phyloP scores from a whole-genome alignment of 139 green algal genomes.

The Pleodorina starrii region DNA sequence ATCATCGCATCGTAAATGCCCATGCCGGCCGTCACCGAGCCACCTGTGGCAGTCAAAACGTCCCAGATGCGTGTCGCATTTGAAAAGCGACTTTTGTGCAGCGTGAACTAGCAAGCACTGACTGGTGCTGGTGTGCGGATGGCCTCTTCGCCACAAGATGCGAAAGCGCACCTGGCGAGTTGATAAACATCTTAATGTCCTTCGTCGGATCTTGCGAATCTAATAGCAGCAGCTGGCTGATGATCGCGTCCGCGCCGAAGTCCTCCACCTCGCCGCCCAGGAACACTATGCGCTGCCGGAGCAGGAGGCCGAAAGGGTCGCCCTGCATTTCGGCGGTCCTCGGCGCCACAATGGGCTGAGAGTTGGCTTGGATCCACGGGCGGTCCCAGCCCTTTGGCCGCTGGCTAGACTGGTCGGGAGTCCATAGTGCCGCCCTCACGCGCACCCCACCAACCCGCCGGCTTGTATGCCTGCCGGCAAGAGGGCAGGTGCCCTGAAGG shows the following conservation, averaged over 20 bases:
- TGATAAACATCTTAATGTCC: slow-evolving; percentile 99
- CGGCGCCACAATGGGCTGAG: slow-evolving; percentile 76
- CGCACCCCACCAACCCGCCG: background rate
- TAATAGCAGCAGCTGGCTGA: slow-evolving; percentile 98
- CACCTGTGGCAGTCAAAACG: slow-evolving; percentile 69
- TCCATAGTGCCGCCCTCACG: background rate
- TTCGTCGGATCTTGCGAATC: slow-evolving; percentile 95
- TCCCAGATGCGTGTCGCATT: too few relatives aligned
- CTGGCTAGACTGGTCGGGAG: slow-evolving; percentile 22
- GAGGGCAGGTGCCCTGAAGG: slow-evolving; percentile 9
- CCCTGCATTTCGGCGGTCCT: slow-evolving; percentile 84
- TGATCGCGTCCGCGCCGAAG: slow-evolving; percentile 94
- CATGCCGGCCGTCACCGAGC: slow-evolving; percentile 97
- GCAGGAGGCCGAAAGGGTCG: slow-evolving; percentile 96
- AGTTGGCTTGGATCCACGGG: slow-evolving; percentile 70
- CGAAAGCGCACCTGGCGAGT: slow-evolving; percentile 87
- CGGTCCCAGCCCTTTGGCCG: slow-evolving; percentile 60
- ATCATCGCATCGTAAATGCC: slow-evolving; percentile 99
- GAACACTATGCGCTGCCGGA: slow-evolving; percentile 96
- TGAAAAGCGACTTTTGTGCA: too few relatives aligned
- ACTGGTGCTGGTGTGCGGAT: background rate
- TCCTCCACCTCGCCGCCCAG: slow-evolving; percentile 97
- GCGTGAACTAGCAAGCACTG: too few relatives aligned
- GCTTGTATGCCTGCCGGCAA: background rate
- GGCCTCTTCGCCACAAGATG: background rate